A percentile compares a stretch with the other conserved stretches of the same genome.
These are phyloP conservation scores for Gynochthodes officinalis DNA, from an alignment of 257 asterid species.

Conservation along the genomic window DNA sequence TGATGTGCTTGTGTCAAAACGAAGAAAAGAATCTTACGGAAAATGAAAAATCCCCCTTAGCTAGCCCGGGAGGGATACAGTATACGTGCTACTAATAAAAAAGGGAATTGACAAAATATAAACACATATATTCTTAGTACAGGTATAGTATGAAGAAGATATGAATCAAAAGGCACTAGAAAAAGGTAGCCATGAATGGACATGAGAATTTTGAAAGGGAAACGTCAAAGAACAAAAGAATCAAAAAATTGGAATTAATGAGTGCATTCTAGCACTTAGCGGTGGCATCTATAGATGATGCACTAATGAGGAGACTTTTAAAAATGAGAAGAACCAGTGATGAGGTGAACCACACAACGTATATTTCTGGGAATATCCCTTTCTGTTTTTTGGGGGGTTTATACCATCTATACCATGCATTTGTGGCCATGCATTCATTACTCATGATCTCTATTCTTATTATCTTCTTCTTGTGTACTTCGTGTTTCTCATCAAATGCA, in stretches of 20 bases:
- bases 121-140: too few relatives aligned
- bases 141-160: too few relatives aligned
- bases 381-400: too few relatives aligned
- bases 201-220: constrained; percentile 10
- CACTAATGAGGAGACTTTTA: too few relatives aligned
- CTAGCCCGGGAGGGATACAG: too few relatives aligned
- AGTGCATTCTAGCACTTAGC: too few relatives aligned
- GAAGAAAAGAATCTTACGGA: constrained; percentile 15
- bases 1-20: background rate
- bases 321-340: too few relatives aligned
- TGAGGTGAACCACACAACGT: constrained; percentile 3
- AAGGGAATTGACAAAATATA: too few relatives aligned
- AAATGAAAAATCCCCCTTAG: background rate
- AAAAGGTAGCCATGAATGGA: constrained; percentile 21
- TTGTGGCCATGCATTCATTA: constrained; percentile 20
- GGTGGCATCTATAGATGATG: too few relatives aligned
- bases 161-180: constrained; percentile 3
- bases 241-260: background rate
- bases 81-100: too few relatives aligned
- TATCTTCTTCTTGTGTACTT: too few relatives aligned
- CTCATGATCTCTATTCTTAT: background rate
- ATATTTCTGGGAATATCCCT: constrained; percentile 34
- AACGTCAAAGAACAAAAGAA: constrained; percentile 15
- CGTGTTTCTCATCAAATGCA: too few relatives aligned
- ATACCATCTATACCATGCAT: background rate